Percentiles rank a stretch among this genome's conserved stretches.
Conservation (phyloP, 768 basidiomycete genomes). For the Asterophora lycoperdoides region DNA sequence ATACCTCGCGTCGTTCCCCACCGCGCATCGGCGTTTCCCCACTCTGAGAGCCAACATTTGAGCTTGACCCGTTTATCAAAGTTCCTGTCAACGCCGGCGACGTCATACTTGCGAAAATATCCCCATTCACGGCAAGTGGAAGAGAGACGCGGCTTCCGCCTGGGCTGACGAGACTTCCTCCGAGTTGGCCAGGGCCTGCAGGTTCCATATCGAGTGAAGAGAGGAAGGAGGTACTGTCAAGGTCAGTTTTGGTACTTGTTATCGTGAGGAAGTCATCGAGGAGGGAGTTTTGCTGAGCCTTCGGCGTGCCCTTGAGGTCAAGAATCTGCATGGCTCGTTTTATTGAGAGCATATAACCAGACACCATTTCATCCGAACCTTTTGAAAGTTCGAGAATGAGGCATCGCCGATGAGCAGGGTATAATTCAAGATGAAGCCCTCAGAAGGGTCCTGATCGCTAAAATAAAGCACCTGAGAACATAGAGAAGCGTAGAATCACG, state of each 20-base stretch:
- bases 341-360: too few species aligned
- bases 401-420: slow-evolving; percentile 91
- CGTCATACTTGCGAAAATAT: slow-evolving; percentile 55
- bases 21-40: slow-evolving; percentile 39
- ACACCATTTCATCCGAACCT: too few species aligned
- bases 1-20: slow-evolving; percentile 69
- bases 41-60: slow-evolving; percentile 2
- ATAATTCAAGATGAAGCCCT: slow-evolving; percentile 95
- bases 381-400: slow-evolving; percentile 97
- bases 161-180: slow-evolving; percentile 59
- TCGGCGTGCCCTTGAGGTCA: slow-evolving; percentile 90
- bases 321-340: slow-evolving; percentile 56
- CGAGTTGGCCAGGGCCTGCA: slow-evolving; percentile 40
- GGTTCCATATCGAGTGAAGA: slow-evolving; percentile 97
- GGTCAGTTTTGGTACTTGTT: slow-evolving; percentile 87
- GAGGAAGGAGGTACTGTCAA: slow-evolving; percentile 89
- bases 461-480: not conserved
- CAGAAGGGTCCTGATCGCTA: slow-evolving; percentile 82
- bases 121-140: slow-evolving; percentile 37
- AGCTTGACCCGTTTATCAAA: slow-evolving; percentile 33
- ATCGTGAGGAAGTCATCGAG: slow-evolving; percentile 89
- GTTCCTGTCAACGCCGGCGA: slow-evolving; percentile 65
- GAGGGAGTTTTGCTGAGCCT: slow-evolving; percentile 80
- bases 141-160: slow-evolving; percentile 59
- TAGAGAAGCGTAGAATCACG: slow-evolving; percentile 21